phyloP scores from a whole-genome alignment of 176 grass and related monocot species.

The Guadua angustifolia region DNA sequence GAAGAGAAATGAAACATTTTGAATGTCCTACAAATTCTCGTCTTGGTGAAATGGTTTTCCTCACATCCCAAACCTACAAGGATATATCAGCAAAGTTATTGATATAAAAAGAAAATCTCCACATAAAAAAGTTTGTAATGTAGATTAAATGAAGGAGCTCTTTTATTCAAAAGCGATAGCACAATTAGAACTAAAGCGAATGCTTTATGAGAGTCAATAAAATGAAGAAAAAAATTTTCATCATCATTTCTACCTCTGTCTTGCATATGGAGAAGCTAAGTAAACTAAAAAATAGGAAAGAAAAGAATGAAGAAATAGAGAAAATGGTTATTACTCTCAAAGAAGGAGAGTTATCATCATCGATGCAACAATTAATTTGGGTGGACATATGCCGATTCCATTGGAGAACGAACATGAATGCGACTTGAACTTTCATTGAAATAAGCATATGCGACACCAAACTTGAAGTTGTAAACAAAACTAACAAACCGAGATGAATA shows the following conservation, averaged over 20 bases:
- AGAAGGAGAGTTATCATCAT: slow-evolving; percentile 91
- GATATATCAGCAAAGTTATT: slow-evolving; percentile 32
- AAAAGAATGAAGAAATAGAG: background rate
- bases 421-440: too few relatives aligned
- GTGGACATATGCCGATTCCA: slow-evolving; percentile 98
- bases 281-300: background rate
- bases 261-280: background rate
- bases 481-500: too few relatives aligned
- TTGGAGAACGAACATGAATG: slow-evolving; percentile 97
- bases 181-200: background rate
- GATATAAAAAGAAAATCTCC: background rate
- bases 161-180: slow-evolving; percentile 10
- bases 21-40: slow-evolving; percentile 94
- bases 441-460: too few relatives aligned
- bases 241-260: slow-evolving; percentile 3
- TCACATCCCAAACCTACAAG: slow-evolving; percentile 97
- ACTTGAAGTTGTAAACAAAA: too few relatives aligned
- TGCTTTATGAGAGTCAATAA: background rate
- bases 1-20: slow-evolving; percentile 77
- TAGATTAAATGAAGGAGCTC: slow-evolving; percentile 6
- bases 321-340: slow-evolving; percentile 75
- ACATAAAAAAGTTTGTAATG: background rate
- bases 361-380: slow-evolving; percentile 91
- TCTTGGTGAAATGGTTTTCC: slow-evolving; percentile 94
- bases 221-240: slow-evolving; percentile 1